Evolutionary conservation across 2,329 filamentous ascomycete species (phyloP).

Genomic region (Penicillium glabrum): DNA sequence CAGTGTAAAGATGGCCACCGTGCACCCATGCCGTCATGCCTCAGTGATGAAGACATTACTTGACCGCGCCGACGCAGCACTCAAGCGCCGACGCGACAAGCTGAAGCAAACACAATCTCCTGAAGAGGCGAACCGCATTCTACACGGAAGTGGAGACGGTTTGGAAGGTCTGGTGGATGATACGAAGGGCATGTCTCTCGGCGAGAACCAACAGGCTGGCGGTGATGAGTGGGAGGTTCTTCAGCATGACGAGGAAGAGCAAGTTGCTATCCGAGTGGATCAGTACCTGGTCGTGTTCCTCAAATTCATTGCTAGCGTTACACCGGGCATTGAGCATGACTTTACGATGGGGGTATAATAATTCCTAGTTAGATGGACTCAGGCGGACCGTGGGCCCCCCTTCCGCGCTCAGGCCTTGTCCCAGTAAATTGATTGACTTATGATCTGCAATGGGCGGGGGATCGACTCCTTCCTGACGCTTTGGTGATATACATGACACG

Average conservation of each 20-base stretch:
- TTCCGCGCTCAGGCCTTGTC: neutral
- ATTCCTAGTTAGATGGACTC: neutral
- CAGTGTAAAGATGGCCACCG: slow-evolving; percentile 90
- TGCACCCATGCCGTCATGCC: slow-evolving; percentile 96
- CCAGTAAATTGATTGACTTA: neutral
- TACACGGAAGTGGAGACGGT: slow-evolving; percentile 49
- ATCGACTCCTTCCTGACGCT: neutral
- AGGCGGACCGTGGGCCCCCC: neutral
- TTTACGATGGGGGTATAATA: slow-evolving; percentile 89
- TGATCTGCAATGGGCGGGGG: neutral
- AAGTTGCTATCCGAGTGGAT: slow-evolving; percentile 51
- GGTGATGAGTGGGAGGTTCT: slow-evolving; percentile 66
- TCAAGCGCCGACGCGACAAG: slow-evolving; percentile 85
- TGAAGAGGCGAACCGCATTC: slow-evolving; percentile 28
- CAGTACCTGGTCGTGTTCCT: slow-evolving; percentile 54
- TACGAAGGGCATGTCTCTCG: slow-evolving; percentile 64
- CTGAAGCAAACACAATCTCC: slow-evolving; percentile 61
- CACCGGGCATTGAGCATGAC: slow-evolving; percentile 95
- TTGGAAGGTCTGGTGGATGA: slow-evolving; percentile 87
- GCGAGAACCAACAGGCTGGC: slow-evolving; percentile 45
- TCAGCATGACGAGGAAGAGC: slow-evolving; percentile 50
- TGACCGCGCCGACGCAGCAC: slow-evolving; percentile 88
- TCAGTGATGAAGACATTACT: slow-evolving; percentile 97
- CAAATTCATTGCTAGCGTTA: slow-evolving; percentile 81
- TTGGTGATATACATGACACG: slow-evolving; percentile 21